These are phyloP conservation scores for Plasmopara halstedii DNA, from an alignment of 352 stramenopile species.

Conservation along the genomic window DNA sequence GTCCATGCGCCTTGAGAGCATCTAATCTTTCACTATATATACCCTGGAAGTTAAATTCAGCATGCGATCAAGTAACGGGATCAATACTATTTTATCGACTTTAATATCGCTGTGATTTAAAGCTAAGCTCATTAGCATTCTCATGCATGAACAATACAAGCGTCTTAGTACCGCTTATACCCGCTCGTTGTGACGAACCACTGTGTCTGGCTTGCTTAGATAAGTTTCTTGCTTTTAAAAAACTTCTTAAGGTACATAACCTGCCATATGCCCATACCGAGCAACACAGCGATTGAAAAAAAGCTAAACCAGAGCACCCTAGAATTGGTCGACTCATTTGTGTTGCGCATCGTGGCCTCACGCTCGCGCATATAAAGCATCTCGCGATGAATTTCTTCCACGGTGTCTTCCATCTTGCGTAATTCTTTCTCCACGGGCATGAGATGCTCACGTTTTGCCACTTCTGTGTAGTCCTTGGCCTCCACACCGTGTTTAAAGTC, in stretches of 20 bases:
- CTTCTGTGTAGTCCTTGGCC: conserved; percentile 84
- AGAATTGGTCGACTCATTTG: conserved; percentile 86
- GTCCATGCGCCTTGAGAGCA: too few species aligned
- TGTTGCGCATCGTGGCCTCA: conserved; percentile 81
- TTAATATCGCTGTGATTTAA: too few species aligned
- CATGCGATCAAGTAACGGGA: background rate
- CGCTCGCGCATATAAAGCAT: conserved; percentile 88
- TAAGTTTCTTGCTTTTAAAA: conserved; percentile 91
- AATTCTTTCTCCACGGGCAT: conserved; percentile 86
- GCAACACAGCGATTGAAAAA: conserved; percentile 79
- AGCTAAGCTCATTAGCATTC: too few species aligned
- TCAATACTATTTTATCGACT: conserved; percentile 11
- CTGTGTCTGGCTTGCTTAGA: conserved; percentile 33
- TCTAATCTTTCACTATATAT: background rate
- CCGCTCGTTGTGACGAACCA: too few species aligned
- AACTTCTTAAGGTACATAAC: conserved; percentile 89
- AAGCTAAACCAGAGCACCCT: conserved; percentile 88
- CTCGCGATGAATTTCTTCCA: conserved; percentile 85
- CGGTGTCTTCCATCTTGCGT: conserved; percentile 84
- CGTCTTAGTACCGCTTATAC: too few species aligned
- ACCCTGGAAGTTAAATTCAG: background rate
- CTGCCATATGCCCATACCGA: conserved; percentile 83
- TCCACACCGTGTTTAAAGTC: conserved; percentile 86
- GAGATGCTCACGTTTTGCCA: conserved; percentile 84
- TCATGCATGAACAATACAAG: too few species aligned